Base-by-base conservation (phyloP, 2,329 filamentous ascomycete species). In the Colletotrichum cereale region DNA sequence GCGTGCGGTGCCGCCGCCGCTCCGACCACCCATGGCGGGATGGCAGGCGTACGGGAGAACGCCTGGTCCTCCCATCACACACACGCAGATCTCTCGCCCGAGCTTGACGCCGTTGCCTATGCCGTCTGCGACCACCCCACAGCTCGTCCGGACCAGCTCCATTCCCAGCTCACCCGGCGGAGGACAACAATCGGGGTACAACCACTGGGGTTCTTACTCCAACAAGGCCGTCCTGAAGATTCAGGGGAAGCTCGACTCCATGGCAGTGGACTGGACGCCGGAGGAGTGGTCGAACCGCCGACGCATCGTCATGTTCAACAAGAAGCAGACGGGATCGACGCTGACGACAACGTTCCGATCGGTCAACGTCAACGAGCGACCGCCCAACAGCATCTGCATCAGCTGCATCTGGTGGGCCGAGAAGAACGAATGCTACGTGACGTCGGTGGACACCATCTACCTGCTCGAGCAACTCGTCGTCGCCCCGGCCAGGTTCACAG, bases 381-480 rank as follows among this genome's bases (percentile, higher is more conserved):
- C 92, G 1, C 90, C 91, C 3, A 93, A 96, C 83, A 95, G 92
- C 82, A 96, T 97, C 72, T 97, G 95, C 83, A 94, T 99, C 79
- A 98, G 95, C 82, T 99, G 96, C 85, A 99, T 99, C 78, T 95
- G 91, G 86, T 99, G 96, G 96, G 92, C 92, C 70, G 95, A 97
- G 82, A 97, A 95, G 83, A 86, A 91, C 58, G 93, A 97, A 77
- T 97, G 92, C 82, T 98, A 91, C 80, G 95, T 98, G 65, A 98
- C 96, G 3, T 98, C 95, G 63, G 96, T 99, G 24, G 96, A 99
- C 82, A 98, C 96, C 2, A 98, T 99, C 77, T 93, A 92, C 77
- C 87, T 99, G n/a, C 87, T 99, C 2, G 96, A 98, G 83, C 93
- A 96, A 75, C 87, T 99, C 8, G 93, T 98, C 10, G 93, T 90